Evolutionary conservation across 345 rosid species (phyloP).

Genomic region (Nasturtium officinale): DNA sequence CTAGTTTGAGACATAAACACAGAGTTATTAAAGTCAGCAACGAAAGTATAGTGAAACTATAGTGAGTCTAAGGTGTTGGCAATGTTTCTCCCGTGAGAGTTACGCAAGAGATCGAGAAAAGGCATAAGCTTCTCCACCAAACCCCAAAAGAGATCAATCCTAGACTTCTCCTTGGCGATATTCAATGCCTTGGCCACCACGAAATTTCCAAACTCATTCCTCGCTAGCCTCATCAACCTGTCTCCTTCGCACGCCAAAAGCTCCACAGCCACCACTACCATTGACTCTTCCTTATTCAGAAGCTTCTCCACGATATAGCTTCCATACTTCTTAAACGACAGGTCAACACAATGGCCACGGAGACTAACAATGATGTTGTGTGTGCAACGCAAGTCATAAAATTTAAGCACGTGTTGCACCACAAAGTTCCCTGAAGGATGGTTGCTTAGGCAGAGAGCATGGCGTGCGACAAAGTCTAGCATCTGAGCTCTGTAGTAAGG

Average conservation of each 20-base stretch:
- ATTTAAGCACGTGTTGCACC: conserved; percentile 19
- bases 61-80: conserved; percentile 2
- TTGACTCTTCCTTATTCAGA: neutral
- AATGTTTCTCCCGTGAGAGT: conserved; percentile 9
- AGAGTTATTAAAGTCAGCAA: neutral
- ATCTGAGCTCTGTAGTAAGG: neutral
- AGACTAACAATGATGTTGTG: neutral
- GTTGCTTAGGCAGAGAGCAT: conserved; percentile 16
- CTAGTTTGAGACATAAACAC: neutral
- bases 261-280: neutral
- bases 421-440: conserved; percentile 20
- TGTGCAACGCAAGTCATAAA: conserved; percentile 12
- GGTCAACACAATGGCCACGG: neutral
- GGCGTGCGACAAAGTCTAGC: neutral
- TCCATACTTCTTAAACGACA: conserved; percentile 15
- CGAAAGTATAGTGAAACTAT: neutral
- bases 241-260: neutral
- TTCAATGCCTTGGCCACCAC: conserved; percentile 23
- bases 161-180: neutral
- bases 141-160: conserved; percentile 12
- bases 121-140: conserved; percentile 18
- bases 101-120: conserved; percentile 8
- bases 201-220: conserved; percentile 21
- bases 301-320: conserved; percentile 9
- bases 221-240: conserved; percentile 18